phyloP scores from a whole-genome alignment of 495 filamentous ascomycete genomes.

The Daldinia bambusicola region DNA sequence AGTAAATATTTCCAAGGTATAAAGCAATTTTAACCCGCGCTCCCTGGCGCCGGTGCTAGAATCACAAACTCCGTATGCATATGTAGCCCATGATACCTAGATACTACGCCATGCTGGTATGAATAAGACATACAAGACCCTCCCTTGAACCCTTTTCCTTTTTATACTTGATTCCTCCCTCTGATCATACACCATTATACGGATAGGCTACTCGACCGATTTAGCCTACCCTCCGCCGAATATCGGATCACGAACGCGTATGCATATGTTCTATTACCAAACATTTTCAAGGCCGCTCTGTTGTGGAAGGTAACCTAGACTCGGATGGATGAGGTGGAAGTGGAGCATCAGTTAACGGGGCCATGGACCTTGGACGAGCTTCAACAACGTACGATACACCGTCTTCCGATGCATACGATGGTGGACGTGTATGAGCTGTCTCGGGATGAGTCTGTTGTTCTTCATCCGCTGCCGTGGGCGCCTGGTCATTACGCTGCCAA shows the following conservation, averaged over 20 bases:
- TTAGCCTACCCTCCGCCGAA: background rate
- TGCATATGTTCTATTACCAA: slow-evolving; percentile 23
- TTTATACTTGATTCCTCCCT: background rate
- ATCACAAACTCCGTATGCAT: slow-evolving; percentile 17
- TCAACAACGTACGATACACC: slow-evolving; percentile 75
- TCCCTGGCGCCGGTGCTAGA: slow-evolving; percentile 26
- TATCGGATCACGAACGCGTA: background rate
- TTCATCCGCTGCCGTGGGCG: slow-evolving; percentile 19
- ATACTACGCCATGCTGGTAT: slow-evolving; percentile 11
- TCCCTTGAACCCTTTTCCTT: slow-evolving; percentile 5
- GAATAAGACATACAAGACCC: slow-evolving; percentile 12
- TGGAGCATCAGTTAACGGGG: slow-evolving; percentile 54
- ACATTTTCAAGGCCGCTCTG: slow-evolving; percentile 27
- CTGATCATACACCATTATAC: slow-evolving; percentile 18
- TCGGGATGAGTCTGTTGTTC: slow-evolving; percentile 41
- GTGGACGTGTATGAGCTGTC: slow-evolving; percentile 60
- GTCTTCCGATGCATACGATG: slow-evolving; percentile 77
- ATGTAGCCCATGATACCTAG: slow-evolving; percentile 20
- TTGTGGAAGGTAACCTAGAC: slow-evolving; percentile 39
- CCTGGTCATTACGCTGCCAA: slow-evolving; percentile 72
- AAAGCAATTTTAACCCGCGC: slow-evolving; percentile 20
- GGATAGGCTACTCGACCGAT: background rate
- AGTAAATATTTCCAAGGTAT: slow-evolving; percentile 7
- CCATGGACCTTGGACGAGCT: slow-evolving; percentile 65
- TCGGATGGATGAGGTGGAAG: slow-evolving; percentile 61